Evolutionary conservation across 192 early-diverging fungal species (phyloP), one percentile per base, ranked within the genome.

Genomic region (Spizellomyces sp.): DNA sequence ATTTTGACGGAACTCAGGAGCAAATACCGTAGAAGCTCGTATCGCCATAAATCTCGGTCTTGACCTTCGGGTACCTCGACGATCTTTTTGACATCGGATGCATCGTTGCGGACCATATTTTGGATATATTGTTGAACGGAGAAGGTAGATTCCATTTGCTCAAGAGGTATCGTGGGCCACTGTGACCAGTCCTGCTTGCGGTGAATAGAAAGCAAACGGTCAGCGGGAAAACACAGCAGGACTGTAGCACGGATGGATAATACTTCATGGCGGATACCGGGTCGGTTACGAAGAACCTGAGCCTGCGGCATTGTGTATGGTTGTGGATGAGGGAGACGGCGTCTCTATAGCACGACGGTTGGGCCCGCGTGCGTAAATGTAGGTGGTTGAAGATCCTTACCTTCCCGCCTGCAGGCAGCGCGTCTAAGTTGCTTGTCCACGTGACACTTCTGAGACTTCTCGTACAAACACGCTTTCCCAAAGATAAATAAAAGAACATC

Each of bases 61-160:
- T 89, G 77, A 8, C 81, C 85, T 14, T 69, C 45, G 1, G 95
- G 96, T 45, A 89, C 62, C 8, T 80, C 60, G 0, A 93, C 84
- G 12, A 95, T 73, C 4, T 22, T 45, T 10, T 88, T 83, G 10
- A 93, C 58, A 48, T 91, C 83, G 36, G 86, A 83, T 15, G 87
- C 82, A 58, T 92, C 84, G 8, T 76, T 70, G 22, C 91, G 81
- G 43, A 96, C 83, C 12, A 90, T 80, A 6, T 80, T 74, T 67
- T 96, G 94, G 22, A 98, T 81, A 67, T 93, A 94, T 68, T 90
- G 86, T 69, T 95, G 93, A 17, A 87, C 82, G 9, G 88, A 83
- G 55, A 92, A 90, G 5, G 91, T 80, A 5, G 90, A 90, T 10
- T 91, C 89, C 43, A 92, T 82, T 4, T 88, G 79, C 22, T 88